A percentile compares a stretch with the other conserved stretches of the same genome.
Conservation (phyloP, 495 filamentous ascomycete species). For the Melanomma pulvis-pyrius region DNA sequence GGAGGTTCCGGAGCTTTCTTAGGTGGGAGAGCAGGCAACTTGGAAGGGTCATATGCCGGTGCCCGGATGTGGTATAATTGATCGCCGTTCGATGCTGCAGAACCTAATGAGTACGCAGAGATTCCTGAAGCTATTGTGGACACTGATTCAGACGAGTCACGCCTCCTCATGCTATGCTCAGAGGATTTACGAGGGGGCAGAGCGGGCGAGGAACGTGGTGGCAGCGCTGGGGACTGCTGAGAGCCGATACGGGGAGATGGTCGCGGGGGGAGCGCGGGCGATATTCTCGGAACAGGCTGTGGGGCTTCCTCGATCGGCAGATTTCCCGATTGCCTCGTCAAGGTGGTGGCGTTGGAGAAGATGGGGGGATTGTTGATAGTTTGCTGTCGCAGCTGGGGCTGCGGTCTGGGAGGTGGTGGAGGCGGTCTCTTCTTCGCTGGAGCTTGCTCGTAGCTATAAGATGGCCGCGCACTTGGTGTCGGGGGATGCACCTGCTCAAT, state of each 20-base stretch:
- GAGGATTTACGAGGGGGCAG: slow-evolving; percentile 47
- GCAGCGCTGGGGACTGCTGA: slow-evolving; percentile 39
- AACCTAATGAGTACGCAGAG: slow-evolving; percentile 37
- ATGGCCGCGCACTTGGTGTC: slow-evolving; percentile 41
- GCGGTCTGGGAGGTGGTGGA: slow-evolving; percentile 45
- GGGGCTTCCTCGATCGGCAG: slow-evolving; percentile 45
- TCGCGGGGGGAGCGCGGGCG: slow-evolving; percentile 54
- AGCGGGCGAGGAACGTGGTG: not conserved
- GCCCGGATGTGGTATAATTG: slow-evolving; percentile 38
- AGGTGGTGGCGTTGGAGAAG: slow-evolving; percentile 44
- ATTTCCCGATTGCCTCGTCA: slow-evolving; percentile 50
- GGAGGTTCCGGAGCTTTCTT: slow-evolving; percentile 40
- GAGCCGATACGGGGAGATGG: slow-evolving; percentile 39
- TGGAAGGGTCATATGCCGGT: slow-evolving; percentile 46
- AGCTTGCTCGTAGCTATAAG: slow-evolving; percentile 40
- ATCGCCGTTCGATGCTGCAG: slow-evolving; percentile 31
- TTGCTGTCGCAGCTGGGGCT: slow-evolving; percentile 46
- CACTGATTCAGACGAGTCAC: slow-evolving; percentile 42
- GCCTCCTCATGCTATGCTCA: slow-evolving; percentile 36
- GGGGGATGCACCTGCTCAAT: slow-evolving; percentile 56
- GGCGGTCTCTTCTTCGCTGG: slow-evolving; percentile 34
- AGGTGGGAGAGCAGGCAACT: slow-evolving; percentile 43
- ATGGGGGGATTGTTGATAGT: slow-evolving; percentile 55
- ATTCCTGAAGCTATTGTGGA: slow-evolving; percentile 43
- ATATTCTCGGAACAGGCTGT: slow-evolving; percentile 40